A percentile compares a stretch with the other conserved stretches of the same genome.
phyloP scores from a whole-genome alignment of 2,329 filamentous ascomycete species.

The Colletotrichum sidae region DNA sequence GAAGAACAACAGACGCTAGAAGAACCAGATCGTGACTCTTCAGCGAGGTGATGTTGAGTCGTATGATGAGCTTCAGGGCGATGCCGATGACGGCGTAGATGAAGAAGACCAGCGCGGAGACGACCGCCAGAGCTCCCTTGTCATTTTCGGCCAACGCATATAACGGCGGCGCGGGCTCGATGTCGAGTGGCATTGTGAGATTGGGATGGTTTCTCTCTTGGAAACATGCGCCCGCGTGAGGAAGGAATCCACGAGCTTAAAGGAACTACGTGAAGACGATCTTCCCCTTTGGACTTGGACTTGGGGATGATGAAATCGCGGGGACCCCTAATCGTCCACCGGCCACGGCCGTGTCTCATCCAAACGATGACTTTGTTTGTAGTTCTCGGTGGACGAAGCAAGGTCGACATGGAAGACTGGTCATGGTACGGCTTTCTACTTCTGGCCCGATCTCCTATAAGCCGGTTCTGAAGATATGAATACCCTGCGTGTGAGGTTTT shows the following conservation, averaged over 20 bases:
- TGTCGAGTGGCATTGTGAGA: not conserved
- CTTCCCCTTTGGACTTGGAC: not conserved
- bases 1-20: not conserved
- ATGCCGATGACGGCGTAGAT: conserved; percentile 15
- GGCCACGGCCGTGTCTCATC: no score
- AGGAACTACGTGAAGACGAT: no score
- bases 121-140: not conserved
- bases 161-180: not conserved
- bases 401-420: no score
- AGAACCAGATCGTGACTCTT: conserved; percentile 7
- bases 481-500: no score
- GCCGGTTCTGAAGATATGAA: no score
- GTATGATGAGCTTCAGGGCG: conserved; percentile 11
- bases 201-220: not conserved
- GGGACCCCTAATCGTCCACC: no score
- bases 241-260: no score
- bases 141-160: conserved; percentile 6
- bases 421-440: no score
- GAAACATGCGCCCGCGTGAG: not conserved
- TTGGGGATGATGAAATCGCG: not conserved
- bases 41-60: conserved; percentile 19
- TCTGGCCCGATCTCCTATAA: no score
- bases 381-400: no score
- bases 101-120: conserved; percentile 9
- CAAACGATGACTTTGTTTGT: no score